phyloP scores from a whole-genome alignment of 2,329 filamentous ascomycete species.

The Rhynchosporium agropyri region DNA sequence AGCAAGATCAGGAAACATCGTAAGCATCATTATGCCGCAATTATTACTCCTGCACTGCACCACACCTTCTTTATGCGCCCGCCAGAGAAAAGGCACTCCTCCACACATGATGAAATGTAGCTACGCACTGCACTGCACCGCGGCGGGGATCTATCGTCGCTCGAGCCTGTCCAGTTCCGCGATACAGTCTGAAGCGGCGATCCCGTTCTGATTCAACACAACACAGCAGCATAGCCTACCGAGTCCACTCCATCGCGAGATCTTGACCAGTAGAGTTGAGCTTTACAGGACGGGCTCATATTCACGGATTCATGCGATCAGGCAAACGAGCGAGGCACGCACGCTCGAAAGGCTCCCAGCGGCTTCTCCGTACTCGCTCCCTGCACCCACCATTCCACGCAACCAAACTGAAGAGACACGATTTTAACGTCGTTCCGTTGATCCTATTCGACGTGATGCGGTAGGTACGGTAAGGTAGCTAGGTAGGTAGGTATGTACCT shows the following conservation, averaged over 20 bases:
- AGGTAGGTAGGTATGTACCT: no score
- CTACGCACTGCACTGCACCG: not conserved
- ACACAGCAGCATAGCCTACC: slow-evolving; percentile 16
- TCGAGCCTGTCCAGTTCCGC: slow-evolving; percentile 19
- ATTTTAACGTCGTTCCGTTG: not conserved
- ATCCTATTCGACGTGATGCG: slow-evolving; percentile 27
- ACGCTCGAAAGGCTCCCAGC: slow-evolving; percentile 24
- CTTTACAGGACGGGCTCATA: slow-evolving; percentile 22
- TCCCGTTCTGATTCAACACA: slow-evolving; percentile 22
- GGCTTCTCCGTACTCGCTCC: slow-evolving; percentile 27
- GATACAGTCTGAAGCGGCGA: slow-evolving; percentile 17
- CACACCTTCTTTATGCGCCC: not conserved
- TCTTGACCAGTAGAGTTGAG: slow-evolving; percentile 17
- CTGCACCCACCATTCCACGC: slow-evolving; percentile 20
- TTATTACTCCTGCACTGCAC: slow-evolving; percentile 7
- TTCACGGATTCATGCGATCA: slow-evolving; percentile 31
- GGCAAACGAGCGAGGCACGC: slow-evolving; percentile 18
- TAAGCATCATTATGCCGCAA: slow-evolving; percentile 7
- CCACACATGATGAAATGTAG: slow-evolving; percentile 10
- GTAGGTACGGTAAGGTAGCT: not conserved
- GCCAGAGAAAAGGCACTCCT: not conserved
- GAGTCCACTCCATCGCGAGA: slow-evolving; percentile 15
- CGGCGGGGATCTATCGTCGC: slow-evolving; percentile 11
- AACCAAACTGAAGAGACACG: slow-evolving; percentile 20
- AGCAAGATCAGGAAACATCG: slow-evolving; percentile 15